phyloP scores from a whole-genome alignment of 768 basidiomycete genomes.

The Amanita rubescens region DNA sequence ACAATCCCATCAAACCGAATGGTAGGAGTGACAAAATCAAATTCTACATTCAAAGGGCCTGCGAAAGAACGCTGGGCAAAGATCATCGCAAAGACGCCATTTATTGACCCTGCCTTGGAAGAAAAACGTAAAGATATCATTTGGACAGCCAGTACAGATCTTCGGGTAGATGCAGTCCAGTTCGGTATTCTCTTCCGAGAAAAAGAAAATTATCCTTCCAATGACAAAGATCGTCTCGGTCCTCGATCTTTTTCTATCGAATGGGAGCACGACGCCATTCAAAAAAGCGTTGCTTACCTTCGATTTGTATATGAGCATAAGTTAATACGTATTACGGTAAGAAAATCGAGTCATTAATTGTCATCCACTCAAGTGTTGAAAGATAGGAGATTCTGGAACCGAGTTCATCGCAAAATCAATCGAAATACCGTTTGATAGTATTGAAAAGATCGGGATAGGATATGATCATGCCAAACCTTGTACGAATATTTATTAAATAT shows the following conservation, averaged over 20 bases:
- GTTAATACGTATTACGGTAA: conserved; percentile 52
- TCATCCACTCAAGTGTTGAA: neutral
- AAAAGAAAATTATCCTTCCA: conserved; percentile 21
- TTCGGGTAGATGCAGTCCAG: conserved; percentile 58
- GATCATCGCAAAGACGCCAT: conserved; percentile 47
- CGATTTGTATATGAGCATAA: conserved; percentile 65
- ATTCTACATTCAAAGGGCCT: neutral
- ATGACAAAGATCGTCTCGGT: conserved; percentile 20
- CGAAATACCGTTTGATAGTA: conserved; percentile 47
- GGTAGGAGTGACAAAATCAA: conserved; percentile 28
- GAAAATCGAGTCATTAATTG: conserved; percentile 9
- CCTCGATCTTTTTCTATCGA: conserved; percentile 62
- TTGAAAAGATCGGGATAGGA: conserved; percentile 54
- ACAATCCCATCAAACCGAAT: conserved; percentile 33
- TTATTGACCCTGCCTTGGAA: conserved; percentile 46
- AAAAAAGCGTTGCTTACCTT: conserved; percentile 43
- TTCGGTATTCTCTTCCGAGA: conserved; percentile 53
- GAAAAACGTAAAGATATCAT: conserved; percentile 40
- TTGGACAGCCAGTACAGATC: conserved; percentile 32
- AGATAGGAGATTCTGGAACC: conserved; percentile 53
- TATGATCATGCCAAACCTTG: conserved; percentile 63
- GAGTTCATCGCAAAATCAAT: conserved; percentile 47
- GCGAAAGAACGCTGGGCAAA: conserved; percentile 20
- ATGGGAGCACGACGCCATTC: conserved; percentile 48
- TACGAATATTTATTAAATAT: conserved; percentile 25